phyloP scores from a whole-genome alignment of 1,139 yeast species.

The Yamadazyma oceani region DNA sequence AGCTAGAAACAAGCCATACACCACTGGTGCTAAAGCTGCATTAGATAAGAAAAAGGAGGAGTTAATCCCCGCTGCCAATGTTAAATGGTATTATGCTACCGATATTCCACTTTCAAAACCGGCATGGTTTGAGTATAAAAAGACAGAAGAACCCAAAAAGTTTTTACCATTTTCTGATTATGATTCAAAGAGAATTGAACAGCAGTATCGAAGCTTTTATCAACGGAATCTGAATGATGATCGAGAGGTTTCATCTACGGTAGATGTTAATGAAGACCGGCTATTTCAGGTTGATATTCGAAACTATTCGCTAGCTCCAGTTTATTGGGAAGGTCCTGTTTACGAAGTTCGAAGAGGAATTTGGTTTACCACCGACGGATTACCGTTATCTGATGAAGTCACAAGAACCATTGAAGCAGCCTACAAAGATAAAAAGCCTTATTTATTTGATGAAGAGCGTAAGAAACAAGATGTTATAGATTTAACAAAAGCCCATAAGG shows the following conservation, averaged over 20 bases:
- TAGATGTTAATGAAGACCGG: constrained; percentile 79
- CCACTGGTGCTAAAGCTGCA: constrained; percentile 12
- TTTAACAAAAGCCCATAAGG: constrained; percentile 8
- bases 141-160: constrained; percentile 51
- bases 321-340: constrained; percentile 87
- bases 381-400: constrained; percentile 55
- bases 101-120: constrained; percentile 76
- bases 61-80: constrained; percentile 16
- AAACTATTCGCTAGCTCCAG: constrained; percentile 57
- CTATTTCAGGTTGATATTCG: constrained; percentile 69
- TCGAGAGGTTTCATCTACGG: constrained; percentile 5
- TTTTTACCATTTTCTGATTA: constrained; percentile 67
- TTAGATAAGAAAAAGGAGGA: constrained; percentile 10
- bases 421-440: constrained; percentile 39
- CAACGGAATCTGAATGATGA: constrained; percentile 2
- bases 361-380: constrained; percentile 71
- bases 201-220: constrained; percentile 30
- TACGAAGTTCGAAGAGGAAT: constrained; percentile 83
- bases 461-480: background rate
- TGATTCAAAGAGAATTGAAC: constrained; percentile 66
- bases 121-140: constrained; percentile 49
- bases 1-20: constrained; percentile 11
- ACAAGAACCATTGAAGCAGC: constrained; percentile 62
- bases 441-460: constrained; percentile 20
- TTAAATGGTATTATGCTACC: constrained; percentile 79